Percentiles rank a stretch among this genome's conserved stretches.
phyloP scores from a whole-genome alignment of 768 basidiomycete genomes.

The Rhizopogon vulgaris region DNA sequence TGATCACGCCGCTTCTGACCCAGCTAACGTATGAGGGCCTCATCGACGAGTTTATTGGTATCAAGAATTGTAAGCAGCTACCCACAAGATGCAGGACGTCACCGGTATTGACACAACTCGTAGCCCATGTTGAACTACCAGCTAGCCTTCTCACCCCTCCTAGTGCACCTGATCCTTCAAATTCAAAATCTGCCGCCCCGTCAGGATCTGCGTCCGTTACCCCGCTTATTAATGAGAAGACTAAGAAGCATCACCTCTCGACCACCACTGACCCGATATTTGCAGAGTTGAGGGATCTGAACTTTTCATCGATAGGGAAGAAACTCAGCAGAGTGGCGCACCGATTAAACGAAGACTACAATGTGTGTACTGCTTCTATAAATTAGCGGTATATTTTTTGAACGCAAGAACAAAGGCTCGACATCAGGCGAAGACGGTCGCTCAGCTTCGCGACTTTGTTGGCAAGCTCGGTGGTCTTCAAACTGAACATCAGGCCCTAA shows the following conservation, averaged over 20 bases:
- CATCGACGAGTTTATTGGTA: constrained; percentile 85
- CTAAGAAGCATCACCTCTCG: constrained; percentile 86
- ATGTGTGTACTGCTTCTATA: constrained; percentile 37
- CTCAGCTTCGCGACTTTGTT: constrained; percentile 91
- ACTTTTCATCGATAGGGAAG: constrained; percentile 86
- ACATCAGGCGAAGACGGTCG: constrained; percentile 83
- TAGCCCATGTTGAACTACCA: constrained; percentile 80
- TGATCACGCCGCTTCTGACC: constrained; percentile 93
- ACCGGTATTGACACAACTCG: not conserved
- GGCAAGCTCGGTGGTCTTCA: constrained; percentile 91
- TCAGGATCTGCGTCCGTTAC: constrained; percentile 38
- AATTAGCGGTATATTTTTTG: constrained; percentile 2
- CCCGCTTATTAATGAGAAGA: constrained; percentile 66
- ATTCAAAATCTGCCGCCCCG: constrained; percentile 36
- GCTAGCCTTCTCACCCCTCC: constrained; percentile 61
- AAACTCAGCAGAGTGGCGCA: constrained; percentile 76
- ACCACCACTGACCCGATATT: constrained; percentile 74
- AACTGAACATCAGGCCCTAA: constrained; percentile 82
- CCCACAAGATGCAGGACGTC: not conserved
- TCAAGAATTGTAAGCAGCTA: constrained; percentile 70
- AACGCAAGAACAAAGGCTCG: constrained; percentile 46
- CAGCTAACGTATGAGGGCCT: constrained; percentile 97
- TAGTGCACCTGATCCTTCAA: constrained; percentile 32
- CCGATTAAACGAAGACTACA: constrained; percentile 88
- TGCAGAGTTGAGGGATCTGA: constrained; percentile 79